Evolutionary conservation across 495 filamentous ascomycete species (phyloP), one percentile per base, ranked within the genome.

Genomic region (Cenococcum geophilum): DNA sequence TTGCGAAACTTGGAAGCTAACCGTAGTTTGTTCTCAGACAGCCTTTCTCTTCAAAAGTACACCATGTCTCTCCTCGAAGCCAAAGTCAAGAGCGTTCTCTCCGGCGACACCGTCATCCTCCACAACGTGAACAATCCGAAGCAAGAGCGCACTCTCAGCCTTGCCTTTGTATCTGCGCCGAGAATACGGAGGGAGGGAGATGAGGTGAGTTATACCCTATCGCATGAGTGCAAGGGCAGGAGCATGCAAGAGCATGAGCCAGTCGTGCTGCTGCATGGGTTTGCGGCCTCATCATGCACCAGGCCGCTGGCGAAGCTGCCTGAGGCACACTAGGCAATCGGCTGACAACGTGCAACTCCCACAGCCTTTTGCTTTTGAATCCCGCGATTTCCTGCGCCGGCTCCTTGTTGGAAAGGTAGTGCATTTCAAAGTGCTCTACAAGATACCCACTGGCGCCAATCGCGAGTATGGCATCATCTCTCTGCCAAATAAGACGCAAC

Each of bases 31-130:
- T 6, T 14, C 8, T 1, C 8, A 53, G 49, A 53, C 4, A 23
- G 21, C 12, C 11, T 34, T 53, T 10, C 49, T n/a, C 18, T 58
- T 54, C 5, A 45, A 21, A 47, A 18, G 54, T 35, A 55, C 55
- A 61, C 20, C 51, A 70, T 70, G 63, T 47, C 60, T 52, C 37
- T 66, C 56, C 49, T 61, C 55, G 74, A 80, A 70, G 93, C 87
- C 68, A 92, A 87, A 67, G 92, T 97, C 70, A 99, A 99, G 80
- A 87, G 84, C 58, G 91, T 93, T 50, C 77, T 92, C 61, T 96
- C 91, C 62, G 95, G 95, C 58, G 95, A 97, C 77, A 95, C 90
- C 12, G 74, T 97, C 25, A 78, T 97, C 60, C 78, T 97, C 67
- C 81, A 85, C 68, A 84, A 86, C 70, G 80, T 86, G 69, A 83